Evolutionary conservation across 768 basidiomycete species (phyloP).

Genomic region (Pulveroboletus sp.): DNA sequence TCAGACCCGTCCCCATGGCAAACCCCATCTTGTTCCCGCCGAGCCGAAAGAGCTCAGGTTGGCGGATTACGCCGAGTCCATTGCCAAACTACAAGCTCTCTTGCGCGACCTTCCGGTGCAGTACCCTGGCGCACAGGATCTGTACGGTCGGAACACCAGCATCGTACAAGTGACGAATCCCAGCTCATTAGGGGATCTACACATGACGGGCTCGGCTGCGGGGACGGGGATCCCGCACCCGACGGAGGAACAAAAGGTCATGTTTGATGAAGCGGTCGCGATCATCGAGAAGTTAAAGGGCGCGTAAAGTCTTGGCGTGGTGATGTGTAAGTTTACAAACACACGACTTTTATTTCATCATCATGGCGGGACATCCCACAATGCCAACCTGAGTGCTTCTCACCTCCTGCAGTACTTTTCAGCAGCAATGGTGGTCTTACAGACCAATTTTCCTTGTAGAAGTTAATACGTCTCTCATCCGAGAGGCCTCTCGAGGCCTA

Average conservation of each 20-base stretch:
- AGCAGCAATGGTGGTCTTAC: too few species aligned
- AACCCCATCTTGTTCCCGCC: slow-evolving; percentile 38
- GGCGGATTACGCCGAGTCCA: slow-evolving; percentile 1
- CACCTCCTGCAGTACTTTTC: too few species aligned
- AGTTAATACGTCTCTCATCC: too few species aligned
- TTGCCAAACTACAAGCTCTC: slow-evolving; percentile 48
- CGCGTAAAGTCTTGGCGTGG: neutral
- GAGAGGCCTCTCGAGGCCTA: too few species aligned
- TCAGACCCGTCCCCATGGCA: slow-evolving; percentile 47
- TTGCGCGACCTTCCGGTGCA: slow-evolving; percentile 43
- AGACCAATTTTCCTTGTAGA: too few species aligned
- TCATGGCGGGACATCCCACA: too few species aligned
- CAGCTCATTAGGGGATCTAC: neutral
- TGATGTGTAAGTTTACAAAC: too few species aligned
- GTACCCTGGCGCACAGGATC: slow-evolving; percentile 58
- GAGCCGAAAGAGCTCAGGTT: slow-evolving; percentile 48
- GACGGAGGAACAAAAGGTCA: slow-evolving; percentile 57
- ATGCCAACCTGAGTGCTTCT: too few species aligned
- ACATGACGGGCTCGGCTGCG: slow-evolving; percentile 47
- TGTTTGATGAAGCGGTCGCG: slow-evolving; percentile 66
- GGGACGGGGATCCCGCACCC: slow-evolving; percentile 46
- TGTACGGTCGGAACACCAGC: slow-evolving; percentile 66
- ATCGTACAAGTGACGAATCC: slow-evolving; percentile 47
- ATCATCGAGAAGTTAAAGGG: slow-evolving; percentile 46
- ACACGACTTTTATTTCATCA: too few species aligned